Conservation (phyloP, 2,329 filamentous ascomycete species). For the Stylonectria norvegica region DNA sequence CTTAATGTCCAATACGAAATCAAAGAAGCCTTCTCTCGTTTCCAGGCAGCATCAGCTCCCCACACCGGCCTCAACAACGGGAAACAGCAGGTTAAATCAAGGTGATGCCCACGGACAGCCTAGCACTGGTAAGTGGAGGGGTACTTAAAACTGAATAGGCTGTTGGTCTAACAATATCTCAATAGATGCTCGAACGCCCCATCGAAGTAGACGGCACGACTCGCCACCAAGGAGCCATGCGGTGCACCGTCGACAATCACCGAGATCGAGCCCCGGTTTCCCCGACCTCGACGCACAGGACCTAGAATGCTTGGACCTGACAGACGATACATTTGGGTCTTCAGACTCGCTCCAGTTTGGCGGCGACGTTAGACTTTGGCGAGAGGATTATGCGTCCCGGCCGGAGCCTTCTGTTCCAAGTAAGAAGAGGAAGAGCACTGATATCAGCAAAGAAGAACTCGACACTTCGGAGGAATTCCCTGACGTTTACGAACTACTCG, state of each 20-base stretch:
- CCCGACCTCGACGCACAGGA: conserved; percentile 35
- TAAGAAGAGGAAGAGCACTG: conserved; percentile 52
- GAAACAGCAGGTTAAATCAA: conserved; percentile 15
- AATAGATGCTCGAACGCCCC: conserved; percentile 9
- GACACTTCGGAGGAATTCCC: conserved; percentile 47
- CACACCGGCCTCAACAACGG: conserved; percentile 34
- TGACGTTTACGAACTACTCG: conserved; percentile 50
- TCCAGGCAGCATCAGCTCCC: conserved; percentile 41
- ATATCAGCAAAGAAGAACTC: conserved; percentile 39
- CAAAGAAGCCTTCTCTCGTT: conserved; percentile 44
- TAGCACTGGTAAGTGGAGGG: conserved; percentile 9
- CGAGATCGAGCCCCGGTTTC: conserved; percentile 30
- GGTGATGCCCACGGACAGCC: conserved; percentile 12
- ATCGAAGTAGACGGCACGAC: conserved; percentile 21
- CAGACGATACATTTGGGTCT: conserved; percentile 33
- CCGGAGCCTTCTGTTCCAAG: conserved; percentile 37
- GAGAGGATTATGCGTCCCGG: conserved; percentile 39
- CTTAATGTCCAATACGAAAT: conserved; percentile 41
- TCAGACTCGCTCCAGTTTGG: conserved; percentile 36
- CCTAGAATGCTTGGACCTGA: conserved; percentile 40
- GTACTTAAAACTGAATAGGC: background rate
- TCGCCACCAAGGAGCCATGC: conserved; percentile 27
- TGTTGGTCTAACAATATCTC: conserved; percentile 1
- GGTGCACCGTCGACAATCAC: conserved; percentile 7
- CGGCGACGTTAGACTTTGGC: conserved; percentile 41